These are phyloP conservation scores for Croton setiger DNA, from an alignment of 441 rosid genomes.

Conservation along the genomic window DNA sequence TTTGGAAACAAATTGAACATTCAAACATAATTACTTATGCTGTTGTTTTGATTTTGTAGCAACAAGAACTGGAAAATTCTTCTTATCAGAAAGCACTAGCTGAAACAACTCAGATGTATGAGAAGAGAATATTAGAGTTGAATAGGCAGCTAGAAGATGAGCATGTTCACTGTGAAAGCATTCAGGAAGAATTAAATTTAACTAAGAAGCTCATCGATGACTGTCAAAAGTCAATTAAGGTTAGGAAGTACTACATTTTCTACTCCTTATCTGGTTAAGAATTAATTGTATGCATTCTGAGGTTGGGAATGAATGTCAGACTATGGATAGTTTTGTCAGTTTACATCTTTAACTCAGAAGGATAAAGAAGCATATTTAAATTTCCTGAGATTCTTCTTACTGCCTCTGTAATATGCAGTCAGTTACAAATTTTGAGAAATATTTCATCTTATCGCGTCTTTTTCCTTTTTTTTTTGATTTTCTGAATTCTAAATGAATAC, in stretches of 20 bases:
- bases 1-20: slow-evolving; percentile 1
- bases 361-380: not conserved
- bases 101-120: slow-evolving; percentile 81
- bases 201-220: slow-evolving; percentile 50
- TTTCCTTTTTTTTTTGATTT: not conserved
- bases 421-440: not conserved
- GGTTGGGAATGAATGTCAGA: not conserved
- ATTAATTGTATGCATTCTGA: not conserved
- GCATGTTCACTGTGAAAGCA: slow-evolving; percentile 34
- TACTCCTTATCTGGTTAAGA: slow-evolving; percentile 4
- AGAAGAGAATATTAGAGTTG: slow-evolving; percentile 62
- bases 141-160: slow-evolving; percentile 57
- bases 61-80: slow-evolving; percentile 66
- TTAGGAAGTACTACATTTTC: slow-evolving; percentile 29
- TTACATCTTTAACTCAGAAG: not conserved
- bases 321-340: not conserved
- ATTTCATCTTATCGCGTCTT: not conserved
- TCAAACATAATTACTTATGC: slow-evolving; percentile 15
- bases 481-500: not conserved
- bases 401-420: not conserved
- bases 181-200: slow-evolving; percentile 47
- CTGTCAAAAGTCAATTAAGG: slow-evolving; percentile 57
- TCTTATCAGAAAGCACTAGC: slow-evolving; percentile 72
- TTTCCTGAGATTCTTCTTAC: slow-evolving; percentile 7
- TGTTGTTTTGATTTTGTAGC: slow-evolving; percentile 49